These are phyloP conservation scores for Chrysoporthe deuterocubensis DNA, from an alignment of 2,329 filamentous ascomycete species.

Conservation along the genomic window DNA sequence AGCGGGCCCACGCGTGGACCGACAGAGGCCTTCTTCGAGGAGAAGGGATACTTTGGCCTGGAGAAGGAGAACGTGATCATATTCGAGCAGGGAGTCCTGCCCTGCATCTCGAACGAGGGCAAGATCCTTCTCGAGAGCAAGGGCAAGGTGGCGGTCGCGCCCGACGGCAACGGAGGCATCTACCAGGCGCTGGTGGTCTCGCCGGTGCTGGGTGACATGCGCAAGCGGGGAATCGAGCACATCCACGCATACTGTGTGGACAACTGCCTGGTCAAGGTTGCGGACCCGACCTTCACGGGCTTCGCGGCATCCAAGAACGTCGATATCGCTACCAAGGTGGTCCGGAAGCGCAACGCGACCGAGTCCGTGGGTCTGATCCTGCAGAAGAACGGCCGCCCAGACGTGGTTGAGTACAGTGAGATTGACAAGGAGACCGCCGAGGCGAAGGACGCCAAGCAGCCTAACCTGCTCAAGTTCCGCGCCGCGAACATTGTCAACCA, in stretches of 20 bases:
- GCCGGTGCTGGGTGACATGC: constrained; percentile 85
- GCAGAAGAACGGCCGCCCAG: constrained; percentile 92
- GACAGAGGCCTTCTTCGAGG: constrained; percentile 90
- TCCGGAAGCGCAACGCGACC: constrained; percentile 94
- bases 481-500: constrained; percentile 99
- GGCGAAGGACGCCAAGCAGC: constrained; percentile 81
- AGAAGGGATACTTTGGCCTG: constrained; percentile 90
- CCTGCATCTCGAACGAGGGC: constrained; percentile 95
- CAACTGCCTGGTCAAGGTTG: constrained; percentile 99
- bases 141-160: constrained; percentile 88
- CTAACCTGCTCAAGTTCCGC: constrained; percentile 87
- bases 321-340: constrained; percentile 98
- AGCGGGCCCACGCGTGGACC: constrained; percentile 89
- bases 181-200: constrained; percentile 87
- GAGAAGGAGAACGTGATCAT: constrained; percentile 83
- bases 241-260: constrained; percentile 98
- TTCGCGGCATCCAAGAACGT: constrained; percentile 87
- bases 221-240: constrained; percentile 86
- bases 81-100: constrained; percentile 96
- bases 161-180: constrained; percentile 95
- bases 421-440: constrained; percentile 89
- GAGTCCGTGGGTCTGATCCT: constrained; percentile 95
- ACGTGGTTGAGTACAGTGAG: constrained; percentile 98
- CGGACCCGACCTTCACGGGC: constrained; percentile 92
- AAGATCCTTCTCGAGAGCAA: constrained; percentile 95